Base-by-base conservation (phyloP, 495 filamentous ascomycete genomes). In the Aspergillus egyptiacus region DNA sequence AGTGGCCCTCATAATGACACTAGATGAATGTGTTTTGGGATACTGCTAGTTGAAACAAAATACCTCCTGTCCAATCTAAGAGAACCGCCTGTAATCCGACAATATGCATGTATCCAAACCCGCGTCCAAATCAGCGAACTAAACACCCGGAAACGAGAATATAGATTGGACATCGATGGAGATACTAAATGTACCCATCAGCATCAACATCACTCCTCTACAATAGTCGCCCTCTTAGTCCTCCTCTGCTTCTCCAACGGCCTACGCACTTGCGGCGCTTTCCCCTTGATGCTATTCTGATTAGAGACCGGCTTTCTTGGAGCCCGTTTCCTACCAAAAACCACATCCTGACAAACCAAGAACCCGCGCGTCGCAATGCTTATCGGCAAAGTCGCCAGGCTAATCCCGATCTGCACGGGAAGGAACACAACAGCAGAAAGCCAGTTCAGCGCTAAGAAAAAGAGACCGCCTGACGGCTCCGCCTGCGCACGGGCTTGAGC, bases 351-450 rank as follows among this genome's bases (percentile, higher is more conserved):
- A 10, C 34, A 53, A 13, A 47, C 42, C 0, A 37, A 23, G 23
- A 66, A 33, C 46, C 59, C 65, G 14, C 53, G 44, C 15, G 36
- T 54, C 5, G 42, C 48, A 11, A 57, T 46, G 0, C 57, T 57
- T 3, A 56, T 52, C 4, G 69, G 69, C 1, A 71, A 40, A 17
- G 49, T 45, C 1, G 52, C 35, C 14, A 66, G 17, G 2, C 61
- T 59, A 17, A 67, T 11, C 31, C 52, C 46, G 10, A 67, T 32
- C 37, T 66, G 65, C 6, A 45, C 31, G 0, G 68, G 68, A 9
- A 69, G 33, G 1, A 66, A 48, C 10, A 67, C 25, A 14, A 57
- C 59, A 1, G 64, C 58, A 23, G 59, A 69, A 10, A 46, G 43
- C 64, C 61, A 67, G 31, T 62, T 55, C 0, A 66, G 8, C 0